These are phyloP conservation scores for Deinandra increscens DNA, from an alignment of 129 eudicot species.

Conservation along the genomic window DNA sequence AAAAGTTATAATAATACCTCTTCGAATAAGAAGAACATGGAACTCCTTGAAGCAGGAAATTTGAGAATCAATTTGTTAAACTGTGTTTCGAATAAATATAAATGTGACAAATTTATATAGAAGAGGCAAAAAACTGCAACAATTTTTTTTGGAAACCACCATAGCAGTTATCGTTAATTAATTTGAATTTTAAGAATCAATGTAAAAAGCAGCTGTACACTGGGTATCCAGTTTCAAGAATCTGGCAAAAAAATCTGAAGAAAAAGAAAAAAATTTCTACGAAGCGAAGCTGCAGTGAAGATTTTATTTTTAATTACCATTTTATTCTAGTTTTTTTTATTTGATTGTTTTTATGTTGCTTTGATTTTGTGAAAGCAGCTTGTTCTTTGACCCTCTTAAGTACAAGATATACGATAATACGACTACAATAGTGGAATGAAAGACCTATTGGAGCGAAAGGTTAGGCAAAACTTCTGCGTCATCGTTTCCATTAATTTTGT, in stretches of 20 bases:
- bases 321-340: conserved; percentile 1
- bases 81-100: no score
- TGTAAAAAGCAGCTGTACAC: no score
- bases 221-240: conserved; percentile 94
- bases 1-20: no score
- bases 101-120: no score
- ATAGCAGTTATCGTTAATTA: no score
- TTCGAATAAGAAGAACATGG: no score
- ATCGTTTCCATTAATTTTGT: neutral
- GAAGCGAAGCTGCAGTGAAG: neutral
- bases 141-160: no score
- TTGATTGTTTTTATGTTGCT: conserved; percentile 4
- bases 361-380: conserved; percentile 55
- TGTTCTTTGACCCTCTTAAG: conserved; percentile 80
- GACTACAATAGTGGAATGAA: conserved; percentile 69
- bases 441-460: conserved; percentile 72
- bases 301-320: neutral
- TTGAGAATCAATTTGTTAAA: no score
- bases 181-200: no score
- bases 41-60: no score
- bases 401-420: conserved; percentile 64
- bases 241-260: conserved; percentile 35
- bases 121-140: no score
- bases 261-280: conserved; percentile 37
- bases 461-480: conserved; percentile 29